phyloP scores from a whole-genome alignment of 1,284 basidiomycete species.

The Leucoagaricus sp. region DNA sequence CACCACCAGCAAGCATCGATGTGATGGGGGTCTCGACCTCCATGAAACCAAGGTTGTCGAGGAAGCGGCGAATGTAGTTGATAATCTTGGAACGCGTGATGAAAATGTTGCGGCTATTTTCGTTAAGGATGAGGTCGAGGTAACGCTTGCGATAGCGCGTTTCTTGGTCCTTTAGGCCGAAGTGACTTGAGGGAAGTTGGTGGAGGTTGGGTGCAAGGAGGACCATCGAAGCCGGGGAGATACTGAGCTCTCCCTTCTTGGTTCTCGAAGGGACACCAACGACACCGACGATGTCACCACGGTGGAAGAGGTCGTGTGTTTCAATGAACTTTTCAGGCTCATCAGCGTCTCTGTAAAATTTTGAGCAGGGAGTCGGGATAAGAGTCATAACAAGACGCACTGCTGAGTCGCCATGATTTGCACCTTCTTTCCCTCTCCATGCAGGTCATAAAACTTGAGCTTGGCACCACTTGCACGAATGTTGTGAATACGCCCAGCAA shows the following conservation, averaged over 20 bases:
- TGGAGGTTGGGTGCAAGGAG: slow-evolving; percentile 97
- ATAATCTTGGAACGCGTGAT: slow-evolving; percentile 87
- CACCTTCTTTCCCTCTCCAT: slow-evolving; percentile 90
- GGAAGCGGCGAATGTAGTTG: slow-evolving; percentile 90
- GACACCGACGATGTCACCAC: slow-evolving; percentile 96
- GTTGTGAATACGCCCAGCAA: slow-evolving; percentile 92
- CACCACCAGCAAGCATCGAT: slow-evolving; percentile 95
- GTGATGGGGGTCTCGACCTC: slow-evolving; percentile 99
- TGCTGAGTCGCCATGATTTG: slow-evolving; percentile 95
- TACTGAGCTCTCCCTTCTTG: slow-evolving; percentile 95
- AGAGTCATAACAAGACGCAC: slow-evolving; percentile 45
- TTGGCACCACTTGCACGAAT: slow-evolving; percentile 85
- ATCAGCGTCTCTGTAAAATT: slow-evolving; percentile 59
- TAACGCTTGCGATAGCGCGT: slow-evolving; percentile 98
- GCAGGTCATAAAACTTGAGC: slow-evolving; percentile 94
- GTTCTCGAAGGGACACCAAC: slow-evolving; percentile 89
- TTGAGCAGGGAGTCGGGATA: neutral
- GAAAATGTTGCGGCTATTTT: slow-evolving; percentile 89
- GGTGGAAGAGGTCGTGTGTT: slow-evolving; percentile 86
- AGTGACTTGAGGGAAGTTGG: slow-evolving; percentile 90
- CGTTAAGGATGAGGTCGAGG: slow-evolving; percentile 96
- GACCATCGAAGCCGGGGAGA: slow-evolving; percentile 80
- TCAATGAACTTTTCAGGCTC: slow-evolving; percentile 72
- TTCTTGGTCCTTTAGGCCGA: slow-evolving; percentile 95
- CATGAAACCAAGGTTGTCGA: slow-evolving; percentile 93